These are phyloP conservation scores for Pichia nanzhaoensis DNA, from an alignment of 805 yeast species.

Conservation along the genomic window DNA sequence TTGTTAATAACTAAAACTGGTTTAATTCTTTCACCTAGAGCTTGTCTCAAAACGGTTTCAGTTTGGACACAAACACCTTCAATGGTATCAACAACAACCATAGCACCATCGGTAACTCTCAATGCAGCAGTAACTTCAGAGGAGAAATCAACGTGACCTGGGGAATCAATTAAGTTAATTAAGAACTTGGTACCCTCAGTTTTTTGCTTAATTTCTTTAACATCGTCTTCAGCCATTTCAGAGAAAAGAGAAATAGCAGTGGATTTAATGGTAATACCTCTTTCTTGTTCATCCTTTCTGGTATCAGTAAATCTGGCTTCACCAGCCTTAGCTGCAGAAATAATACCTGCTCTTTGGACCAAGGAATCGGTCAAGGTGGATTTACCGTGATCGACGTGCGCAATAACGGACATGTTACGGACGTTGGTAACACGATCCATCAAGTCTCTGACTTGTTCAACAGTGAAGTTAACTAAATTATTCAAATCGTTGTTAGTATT, in stretches of 20 bases:
- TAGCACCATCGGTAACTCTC: slow-evolving; percentile 99
- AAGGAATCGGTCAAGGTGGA: slow-evolving; percentile 98
- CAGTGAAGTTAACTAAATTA: slow-evolving; percentile 52
- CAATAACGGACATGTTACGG: slow-evolving; percentile 99
- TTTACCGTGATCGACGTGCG: slow-evolving; percentile 99
- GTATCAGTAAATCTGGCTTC: slow-evolving; percentile 99
- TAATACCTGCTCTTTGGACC: slow-evolving; percentile 99
- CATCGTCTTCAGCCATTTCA: slow-evolving; percentile 79
- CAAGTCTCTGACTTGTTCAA: slow-evolving; percentile 93
- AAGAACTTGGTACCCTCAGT: slow-evolving; percentile 90
- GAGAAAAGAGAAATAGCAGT: slow-evolving; percentile 96
- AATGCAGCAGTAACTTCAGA: slow-evolving; percentile 99
- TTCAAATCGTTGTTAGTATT: no score
- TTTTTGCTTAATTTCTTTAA: slow-evolving; percentile 85
- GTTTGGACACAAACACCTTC: slow-evolving; percentile 99
- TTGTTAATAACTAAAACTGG: slow-evolving; percentile 98
- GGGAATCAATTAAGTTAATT: slow-evolving; percentile 97
- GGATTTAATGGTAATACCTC: slow-evolving; percentile 99
- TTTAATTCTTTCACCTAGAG: slow-evolving; percentile 98
- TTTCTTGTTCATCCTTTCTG: slow-evolving; percentile 99
- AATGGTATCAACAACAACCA: slow-evolving; percentile 97
- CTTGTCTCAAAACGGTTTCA: slow-evolving; percentile 98
- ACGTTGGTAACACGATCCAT: slow-evolving; percentile 99
- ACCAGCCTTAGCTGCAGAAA: slow-evolving; percentile 99
- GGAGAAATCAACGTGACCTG: slow-evolving; percentile 99